These are phyloP conservation scores for Mikania micrantha DNA, from an alignment of 129 eudicot genomes.

Conservation along the genomic window DNA sequence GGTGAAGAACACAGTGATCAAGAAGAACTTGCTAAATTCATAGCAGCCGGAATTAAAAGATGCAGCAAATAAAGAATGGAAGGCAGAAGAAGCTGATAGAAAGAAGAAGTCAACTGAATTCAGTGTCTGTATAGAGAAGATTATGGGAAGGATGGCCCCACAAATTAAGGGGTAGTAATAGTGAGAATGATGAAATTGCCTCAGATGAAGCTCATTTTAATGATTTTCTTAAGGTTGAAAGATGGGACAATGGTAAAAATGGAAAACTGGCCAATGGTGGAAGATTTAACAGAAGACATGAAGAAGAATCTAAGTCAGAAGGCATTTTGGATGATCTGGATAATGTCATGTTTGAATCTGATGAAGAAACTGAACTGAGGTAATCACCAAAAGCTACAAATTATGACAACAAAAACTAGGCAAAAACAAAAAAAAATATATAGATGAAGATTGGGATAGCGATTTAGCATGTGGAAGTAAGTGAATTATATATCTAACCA, in stretches of 20 bases:
- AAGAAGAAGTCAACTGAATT: slow-evolving; percentile 59
- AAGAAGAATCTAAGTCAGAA: slow-evolving; percentile 33
- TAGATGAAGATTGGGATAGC: slow-evolving; percentile 57
- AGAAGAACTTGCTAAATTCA: slow-evolving; percentile 93
- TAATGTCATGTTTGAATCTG: slow-evolving; percentile 58
- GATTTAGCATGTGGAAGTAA: slow-evolving; percentile 27
- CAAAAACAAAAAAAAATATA: slow-evolving; percentile 28
- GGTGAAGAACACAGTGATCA: slow-evolving; percentile 76
- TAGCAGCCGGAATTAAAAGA: slow-evolving; percentile 94
- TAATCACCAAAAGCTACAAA: slow-evolving; percentile 12
- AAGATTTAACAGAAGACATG: slow-evolving; percentile 26
- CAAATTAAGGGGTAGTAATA: slow-evolving; percentile 18
- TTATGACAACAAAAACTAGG: slow-evolving; percentile 22
- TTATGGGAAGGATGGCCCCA: slow-evolving; percentile 27
- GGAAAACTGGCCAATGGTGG: slow-evolving; percentile 22
- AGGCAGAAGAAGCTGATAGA: slow-evolving; percentile 77
- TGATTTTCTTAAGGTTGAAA: slow-evolving; percentile 33
- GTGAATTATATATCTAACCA: neutral
- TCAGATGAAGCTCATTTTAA: slow-evolving; percentile 18
- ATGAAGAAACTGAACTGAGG: slow-evolving; percentile 32
- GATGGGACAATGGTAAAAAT: slow-evolving; percentile 31
- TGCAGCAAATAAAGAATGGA: slow-evolving; percentile 96
- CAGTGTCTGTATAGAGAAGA: slow-evolving; percentile 67
- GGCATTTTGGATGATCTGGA: slow-evolving; percentile 52
- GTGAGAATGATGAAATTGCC: slow-evolving; percentile 39